These are phyloP conservation scores for Gossypium davidsonii DNA, from an alignment of 441 rosid genomes.

Conservation along the genomic window DNA sequence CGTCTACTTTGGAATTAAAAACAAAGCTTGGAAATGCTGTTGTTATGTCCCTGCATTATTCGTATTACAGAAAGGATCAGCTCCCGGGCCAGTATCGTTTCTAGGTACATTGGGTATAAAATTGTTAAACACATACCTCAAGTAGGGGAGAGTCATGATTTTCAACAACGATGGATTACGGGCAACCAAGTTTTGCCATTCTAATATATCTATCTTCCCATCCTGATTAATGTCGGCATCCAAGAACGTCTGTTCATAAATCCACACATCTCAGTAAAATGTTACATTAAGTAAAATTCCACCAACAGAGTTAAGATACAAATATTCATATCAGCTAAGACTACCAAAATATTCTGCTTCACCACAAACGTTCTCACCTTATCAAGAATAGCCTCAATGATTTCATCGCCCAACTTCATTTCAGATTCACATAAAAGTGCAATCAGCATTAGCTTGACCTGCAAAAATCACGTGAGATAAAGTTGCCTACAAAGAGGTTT, in stretches of 20 bases:
- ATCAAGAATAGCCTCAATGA: conserved; percentile 86
- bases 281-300: background rate
- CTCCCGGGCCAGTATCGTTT: background rate
- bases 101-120: background rate
- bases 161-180: conserved; percentile 79
- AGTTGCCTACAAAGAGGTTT: conserved; percentile 22
- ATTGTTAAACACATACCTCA: conserved; percentile 39
- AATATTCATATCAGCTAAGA: background rate
- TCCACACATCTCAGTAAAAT: background rate
- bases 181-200: conserved; percentile 73
- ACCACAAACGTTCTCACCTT: conserved; percentile 41
- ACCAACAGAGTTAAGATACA: background rate
- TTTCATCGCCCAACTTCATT: conserved; percentile 88
- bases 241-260: conserved; percentile 60
- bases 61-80: background rate
- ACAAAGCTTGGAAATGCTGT: conserved; percentile 92
- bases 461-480: conserved; percentile 34
- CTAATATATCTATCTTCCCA: conserved; percentile 75
- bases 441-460: conserved; percentile 97
- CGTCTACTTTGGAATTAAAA: conserved; percentile 84
- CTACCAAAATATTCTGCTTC: background rate
- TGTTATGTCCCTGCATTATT: conserved; percentile 74
- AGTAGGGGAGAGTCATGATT: conserved; percentile 92
- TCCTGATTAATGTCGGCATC: conserved; percentile 80
- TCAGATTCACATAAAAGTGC: conserved; percentile 89